A percentile compares a stretch with the other conserved stretches of the same genome.
These are phyloP conservation scores for Diutina catenulata DNA, from an alignment of 1,139 yeast species.

Conservation along the genomic window DNA sequence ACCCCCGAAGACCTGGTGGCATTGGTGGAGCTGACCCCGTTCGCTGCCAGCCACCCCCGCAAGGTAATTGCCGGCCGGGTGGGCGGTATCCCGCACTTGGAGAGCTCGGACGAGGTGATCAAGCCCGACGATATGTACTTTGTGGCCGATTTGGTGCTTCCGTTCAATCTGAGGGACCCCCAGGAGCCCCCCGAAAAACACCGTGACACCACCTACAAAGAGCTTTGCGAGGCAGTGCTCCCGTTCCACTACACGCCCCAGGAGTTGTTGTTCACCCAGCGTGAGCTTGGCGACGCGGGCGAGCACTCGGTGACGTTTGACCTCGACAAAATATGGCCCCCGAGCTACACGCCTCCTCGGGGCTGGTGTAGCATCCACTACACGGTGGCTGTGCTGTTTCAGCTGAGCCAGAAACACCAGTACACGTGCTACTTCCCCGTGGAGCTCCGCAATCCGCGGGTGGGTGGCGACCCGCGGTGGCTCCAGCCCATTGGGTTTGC, in stretches of 20 bases:
- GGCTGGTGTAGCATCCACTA: conserved; percentile 1
- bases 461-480: conserved; percentile 1
- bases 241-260: conserved; percentile 2
- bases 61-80: background rate
- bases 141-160: conserved; percentile 2
- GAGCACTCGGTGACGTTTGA: background rate
- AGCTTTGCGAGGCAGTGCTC: background rate
- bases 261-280: background rate
- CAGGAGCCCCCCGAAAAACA: background rate
- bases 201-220: background rate
- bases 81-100: conserved; percentile 3
- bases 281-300: background rate
- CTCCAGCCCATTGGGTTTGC: conserved; percentile 2
- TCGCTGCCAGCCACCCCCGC: background rate
- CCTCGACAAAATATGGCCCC: conserved; percentile 1
- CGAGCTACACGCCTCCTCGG: background rate
- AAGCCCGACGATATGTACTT: background rate
- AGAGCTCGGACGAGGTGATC: background rate
- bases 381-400: conserved; percentile 2
- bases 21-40: background rate
- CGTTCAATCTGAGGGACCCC: background rate
- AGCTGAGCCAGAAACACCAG: background rate
- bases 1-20: background rate
- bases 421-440: conserved; percentile 2
- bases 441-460: background rate